Base-by-base conservation (phyloP, 345 rosid genomes). In the Eutrema japonicum region DNA sequence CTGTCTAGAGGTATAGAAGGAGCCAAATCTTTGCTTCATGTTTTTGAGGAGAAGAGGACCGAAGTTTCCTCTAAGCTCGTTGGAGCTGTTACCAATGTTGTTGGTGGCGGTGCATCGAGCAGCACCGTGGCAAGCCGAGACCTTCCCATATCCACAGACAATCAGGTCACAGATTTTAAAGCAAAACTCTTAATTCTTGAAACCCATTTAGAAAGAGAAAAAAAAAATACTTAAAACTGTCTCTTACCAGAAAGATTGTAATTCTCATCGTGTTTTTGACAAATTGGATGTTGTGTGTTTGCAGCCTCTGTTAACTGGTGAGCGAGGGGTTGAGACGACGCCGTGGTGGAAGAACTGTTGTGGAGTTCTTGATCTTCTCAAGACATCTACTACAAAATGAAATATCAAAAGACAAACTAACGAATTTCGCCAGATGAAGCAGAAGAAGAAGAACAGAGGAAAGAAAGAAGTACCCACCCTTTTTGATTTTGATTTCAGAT, bases 261-360 rank as follows among this genome's bases (percentile, higher is more conserved):
- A 13, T 22, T 11, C 4, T 58, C 9, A 57, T 13, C 26, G 47
- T 64, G 79, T 76, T 68, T 32, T 74, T 67, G 62, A 75, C 30
- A 41, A 43, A 7, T 4, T 48, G n/a, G 33, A 48, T 62, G 46
- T 70, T 62, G 46, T 70, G 38, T 64, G 55, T 52, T 40, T 59
- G 76, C 68, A 77, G 80, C 80, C 80, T 66, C 10, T 77, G 77
- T 27, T 77, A 16, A 40, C 55, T 32, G 50, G 72, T 41, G 77
- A 72, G 6, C 68, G 76, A 0, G 61, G 68, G 10, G 62, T 13
- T 61, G 76, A 77, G 7, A 65, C 68, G 3, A 77, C 80, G 10
- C 80, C 77, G 1, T 72, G 80, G 80, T 77, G 80, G 80, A 71
- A 77, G 72, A 77, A 77, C 11, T 77, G 80, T 77, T 77, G 80